These are phyloP conservation scores for Naganishia albida DNA, from an alignment of 1,284 basidiomycete species.

Conservation along the genomic window DNA sequence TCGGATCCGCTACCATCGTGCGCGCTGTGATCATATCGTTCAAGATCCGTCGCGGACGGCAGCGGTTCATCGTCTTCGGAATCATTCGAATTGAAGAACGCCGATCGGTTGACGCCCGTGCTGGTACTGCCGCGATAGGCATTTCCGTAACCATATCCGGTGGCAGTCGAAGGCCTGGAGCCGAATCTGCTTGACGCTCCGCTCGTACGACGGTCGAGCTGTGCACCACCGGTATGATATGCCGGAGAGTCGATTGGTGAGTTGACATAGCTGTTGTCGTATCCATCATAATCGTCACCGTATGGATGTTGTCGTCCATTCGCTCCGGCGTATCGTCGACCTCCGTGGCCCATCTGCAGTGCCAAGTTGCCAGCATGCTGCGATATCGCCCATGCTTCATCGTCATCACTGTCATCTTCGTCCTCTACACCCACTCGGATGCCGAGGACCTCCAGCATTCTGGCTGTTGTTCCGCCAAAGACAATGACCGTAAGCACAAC, in stretches of 20 bases:
- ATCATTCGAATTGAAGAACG: conserved; percentile 49
- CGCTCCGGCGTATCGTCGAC: conserved; percentile 47
- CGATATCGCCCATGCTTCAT: conserved; percentile 63
- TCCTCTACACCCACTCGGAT: conserved; percentile 95
- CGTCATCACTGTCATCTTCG: conserved; percentile 75
- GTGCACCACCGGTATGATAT: conserved; percentile 29
- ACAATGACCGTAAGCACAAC: conserved; percentile 93
- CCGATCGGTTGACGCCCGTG: conserved; percentile 39
- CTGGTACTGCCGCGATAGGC: neutral
- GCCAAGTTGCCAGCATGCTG: conserved; percentile 46
- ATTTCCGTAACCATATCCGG: conserved; percentile 4
- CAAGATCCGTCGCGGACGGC: conserved; percentile 53
- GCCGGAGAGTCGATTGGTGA: conserved; percentile 40
- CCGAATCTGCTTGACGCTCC: neutral
- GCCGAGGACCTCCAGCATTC: conserved; percentile 97
- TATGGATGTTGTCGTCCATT: conserved; percentile 44
- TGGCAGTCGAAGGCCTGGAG: neutral
- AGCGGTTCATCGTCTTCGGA: conserved; percentile 76
- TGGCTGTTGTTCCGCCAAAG: conserved; percentile 92
- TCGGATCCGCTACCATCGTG: conserved; percentile 31
- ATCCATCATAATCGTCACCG: conserved; percentile 45
- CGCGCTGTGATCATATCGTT: conserved; percentile 49
- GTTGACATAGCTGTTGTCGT: conserved; percentile 30
- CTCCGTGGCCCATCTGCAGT: conserved; percentile 45
- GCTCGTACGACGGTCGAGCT: conserved; percentile 13